Conservation (phyloP, 768 basidiomycete genomes). For the Pleurotus citrinopileatus region DNA sequence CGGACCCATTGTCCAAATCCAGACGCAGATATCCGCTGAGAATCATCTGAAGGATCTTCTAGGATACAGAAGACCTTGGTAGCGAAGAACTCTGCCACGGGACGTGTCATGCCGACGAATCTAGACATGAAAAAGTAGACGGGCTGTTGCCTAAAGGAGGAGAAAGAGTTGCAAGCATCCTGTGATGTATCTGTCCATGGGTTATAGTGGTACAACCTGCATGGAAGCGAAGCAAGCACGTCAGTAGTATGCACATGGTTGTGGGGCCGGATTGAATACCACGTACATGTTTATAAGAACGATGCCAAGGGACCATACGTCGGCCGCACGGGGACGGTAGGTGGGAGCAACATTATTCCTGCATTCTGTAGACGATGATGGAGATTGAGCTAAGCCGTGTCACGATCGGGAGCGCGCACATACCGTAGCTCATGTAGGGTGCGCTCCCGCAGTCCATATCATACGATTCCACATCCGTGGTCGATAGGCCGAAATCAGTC, state of each 20-base stretch:
- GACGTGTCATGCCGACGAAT: constrained; percentile 84
- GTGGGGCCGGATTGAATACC: neutral
- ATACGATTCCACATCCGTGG: constrained; percentile 80
- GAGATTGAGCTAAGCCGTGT: constrained; percentile 11
- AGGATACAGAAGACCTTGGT: constrained; percentile 82
- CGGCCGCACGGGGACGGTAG: constrained; percentile 91
- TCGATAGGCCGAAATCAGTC: constrained; percentile 94
- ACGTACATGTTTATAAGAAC: constrained; percentile 96
- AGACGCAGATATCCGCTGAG: constrained; percentile 67
- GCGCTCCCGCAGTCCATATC: constrained; percentile 99
- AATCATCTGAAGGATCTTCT: constrained; percentile 60
- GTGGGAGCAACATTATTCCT: constrained; percentile 95
- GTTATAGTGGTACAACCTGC: constrained; percentile 94
- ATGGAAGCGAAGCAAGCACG: constrained; percentile 8
- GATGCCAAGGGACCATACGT: constrained; percentile 98
- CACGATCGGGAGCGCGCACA: constrained; percentile 23
- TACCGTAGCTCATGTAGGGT: constrained; percentile 98
- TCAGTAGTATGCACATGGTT: neutral
- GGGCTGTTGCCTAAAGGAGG: constrained; percentile 73
- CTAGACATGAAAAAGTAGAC: constrained; percentile 85
- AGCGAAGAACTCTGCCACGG: constrained; percentile 87
- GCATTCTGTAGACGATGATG: constrained; percentile 63
- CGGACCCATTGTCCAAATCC: constrained; percentile 88
- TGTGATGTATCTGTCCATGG: constrained; percentile 95
- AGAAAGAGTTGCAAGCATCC: constrained; percentile 79